These are phyloP conservation scores for Magnusiomyces suaveolens DNA, from an alignment of 1,139 yeast species.

Conservation along the genomic window DNA sequence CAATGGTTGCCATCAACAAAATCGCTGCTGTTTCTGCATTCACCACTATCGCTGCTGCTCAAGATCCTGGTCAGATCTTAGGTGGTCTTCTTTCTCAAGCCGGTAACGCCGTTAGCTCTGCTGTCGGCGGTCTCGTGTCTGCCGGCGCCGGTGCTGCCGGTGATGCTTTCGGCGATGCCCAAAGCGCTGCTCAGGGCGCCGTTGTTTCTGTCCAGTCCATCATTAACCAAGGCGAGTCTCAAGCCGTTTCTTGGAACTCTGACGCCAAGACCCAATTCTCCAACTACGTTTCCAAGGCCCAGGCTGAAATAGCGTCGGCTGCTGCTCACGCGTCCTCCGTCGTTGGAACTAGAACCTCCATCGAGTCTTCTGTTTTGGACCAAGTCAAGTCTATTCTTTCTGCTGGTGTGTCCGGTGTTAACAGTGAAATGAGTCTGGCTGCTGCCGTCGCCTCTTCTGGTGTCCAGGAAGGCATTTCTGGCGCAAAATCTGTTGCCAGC, in stretches of 20 bases:
- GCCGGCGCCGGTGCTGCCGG: neutral
- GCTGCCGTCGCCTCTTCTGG: neutral
- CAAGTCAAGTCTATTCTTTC: slow-evolving; percentile 1
- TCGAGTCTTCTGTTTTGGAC: neutral
- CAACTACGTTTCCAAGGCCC: neutral
- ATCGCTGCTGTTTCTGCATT: neutral
- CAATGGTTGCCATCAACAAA: neutral
- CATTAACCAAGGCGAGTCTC: slow-evolving; percentile 18
- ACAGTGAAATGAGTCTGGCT: neutral
- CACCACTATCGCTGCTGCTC: neutral
- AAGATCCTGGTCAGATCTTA: neutral
- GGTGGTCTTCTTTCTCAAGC: neutral
- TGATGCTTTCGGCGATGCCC: neutral
- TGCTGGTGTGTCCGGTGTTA: neutral
- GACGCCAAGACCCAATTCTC: neutral
- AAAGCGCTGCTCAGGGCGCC: neutral
- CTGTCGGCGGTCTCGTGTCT: neutral
- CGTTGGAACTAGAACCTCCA: neutral
- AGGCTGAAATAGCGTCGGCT: neutral
- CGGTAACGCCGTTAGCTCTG: neutral
- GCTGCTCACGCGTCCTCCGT: slow-evolving; percentile 1
- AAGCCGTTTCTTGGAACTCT: slow-evolving; percentile 34
- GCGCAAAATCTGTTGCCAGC: neutral
- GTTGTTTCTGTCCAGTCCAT: neutral
- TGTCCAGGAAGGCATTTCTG: neutral